phyloP scores from a whole-genome alignment of 2,329 filamentous ascomycete genomes.

The Fusarium buxicola region DNA sequence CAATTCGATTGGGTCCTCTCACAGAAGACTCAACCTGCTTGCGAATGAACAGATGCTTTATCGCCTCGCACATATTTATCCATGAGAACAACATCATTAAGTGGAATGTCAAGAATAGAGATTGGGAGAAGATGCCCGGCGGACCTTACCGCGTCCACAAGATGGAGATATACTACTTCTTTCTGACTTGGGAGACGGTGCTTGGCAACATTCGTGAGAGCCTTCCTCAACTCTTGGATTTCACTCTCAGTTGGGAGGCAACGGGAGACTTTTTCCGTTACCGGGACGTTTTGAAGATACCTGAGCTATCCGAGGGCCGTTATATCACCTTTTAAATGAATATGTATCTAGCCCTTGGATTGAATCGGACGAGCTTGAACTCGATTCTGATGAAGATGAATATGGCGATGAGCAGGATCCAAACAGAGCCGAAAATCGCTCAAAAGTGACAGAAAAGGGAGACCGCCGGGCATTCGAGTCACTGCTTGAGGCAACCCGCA shows the following conservation, averaged over 20 bases:
- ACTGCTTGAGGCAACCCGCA: too few species aligned
- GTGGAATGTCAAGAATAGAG: conserved; percentile 15
- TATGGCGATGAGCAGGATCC: too few species aligned
- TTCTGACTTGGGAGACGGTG: conserved; percentile 34
- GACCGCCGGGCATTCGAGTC: too few species aligned
- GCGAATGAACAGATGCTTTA: conserved; percentile 16
- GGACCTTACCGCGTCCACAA: neutral
- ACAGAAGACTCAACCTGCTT: conserved; percentile 21
- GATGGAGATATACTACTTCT: conserved; percentile 21
- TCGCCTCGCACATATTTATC: conserved; percentile 21
- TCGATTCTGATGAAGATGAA: too few species aligned
- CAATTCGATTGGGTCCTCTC: conserved; percentile 45
- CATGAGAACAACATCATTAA: neutral
- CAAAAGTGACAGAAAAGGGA: too few species aligned
- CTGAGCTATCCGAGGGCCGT: too few species aligned
- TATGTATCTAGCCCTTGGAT: too few species aligned
- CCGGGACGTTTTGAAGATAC: too few species aligned
- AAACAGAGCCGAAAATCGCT: too few species aligned
- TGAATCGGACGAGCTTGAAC: too few species aligned
- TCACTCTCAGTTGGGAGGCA: conserved; percentile 14
- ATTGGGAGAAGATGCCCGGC: conserved; percentile 24
- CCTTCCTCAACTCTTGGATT: conserved; percentile 31
- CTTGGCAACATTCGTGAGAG: conserved; percentile 35
- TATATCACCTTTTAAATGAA: too few species aligned
- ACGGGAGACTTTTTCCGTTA: too few species aligned